A percentile compares a stretch with the other conserved stretches of the same genome.
Conservation (phyloP, 768 basidiomycete genomes). For the Tulasnella sp. region DNA sequence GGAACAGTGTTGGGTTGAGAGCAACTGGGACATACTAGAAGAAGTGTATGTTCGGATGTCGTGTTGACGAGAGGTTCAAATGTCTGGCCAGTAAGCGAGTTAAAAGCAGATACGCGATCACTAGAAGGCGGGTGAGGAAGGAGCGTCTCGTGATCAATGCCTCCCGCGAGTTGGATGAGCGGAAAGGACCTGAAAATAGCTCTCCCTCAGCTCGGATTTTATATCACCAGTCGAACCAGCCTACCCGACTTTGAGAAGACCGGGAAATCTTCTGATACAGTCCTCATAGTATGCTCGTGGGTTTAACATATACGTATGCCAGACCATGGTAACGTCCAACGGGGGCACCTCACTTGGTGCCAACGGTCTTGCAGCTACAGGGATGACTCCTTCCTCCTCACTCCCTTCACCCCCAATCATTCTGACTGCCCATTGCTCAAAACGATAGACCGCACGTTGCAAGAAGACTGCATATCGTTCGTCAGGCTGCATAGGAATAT, state of each 20-base stretch:
- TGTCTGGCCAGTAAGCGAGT: slow-evolving; percentile 25
- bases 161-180: not conserved
- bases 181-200: slow-evolving; percentile 27
- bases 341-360: not conserved
- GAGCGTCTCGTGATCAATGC: slow-evolving; percentile 32
- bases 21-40: slow-evolving; percentile 8
- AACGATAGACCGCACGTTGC: slow-evolving; percentile 32
- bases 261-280: not conserved
- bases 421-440: slow-evolving; percentile 33
- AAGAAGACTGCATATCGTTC: slow-evolving; percentile 29
- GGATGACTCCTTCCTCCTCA: not conserved
- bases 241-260: slow-evolving; percentile 29
- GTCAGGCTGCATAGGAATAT: slow-evolving; percentile 14
- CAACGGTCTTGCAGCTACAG: not conserved
- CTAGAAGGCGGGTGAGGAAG: slow-evolving; percentile 25
- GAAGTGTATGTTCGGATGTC: not conserved
- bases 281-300: slow-evolving; percentile 27
- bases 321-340: slow-evolving; percentile 24
- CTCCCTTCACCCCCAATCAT: not conserved
- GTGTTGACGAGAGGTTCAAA: slow-evolving; percentile 28
- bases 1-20: not conserved
- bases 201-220: too few relatives aligned
- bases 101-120: not conserved
- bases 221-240: not conserved
- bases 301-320: slow-evolving; percentile 29